phyloP scores from a whole-genome alignment of 2,329 filamentous ascomycete genomes.

The Cercospora brassicicola region DNA sequence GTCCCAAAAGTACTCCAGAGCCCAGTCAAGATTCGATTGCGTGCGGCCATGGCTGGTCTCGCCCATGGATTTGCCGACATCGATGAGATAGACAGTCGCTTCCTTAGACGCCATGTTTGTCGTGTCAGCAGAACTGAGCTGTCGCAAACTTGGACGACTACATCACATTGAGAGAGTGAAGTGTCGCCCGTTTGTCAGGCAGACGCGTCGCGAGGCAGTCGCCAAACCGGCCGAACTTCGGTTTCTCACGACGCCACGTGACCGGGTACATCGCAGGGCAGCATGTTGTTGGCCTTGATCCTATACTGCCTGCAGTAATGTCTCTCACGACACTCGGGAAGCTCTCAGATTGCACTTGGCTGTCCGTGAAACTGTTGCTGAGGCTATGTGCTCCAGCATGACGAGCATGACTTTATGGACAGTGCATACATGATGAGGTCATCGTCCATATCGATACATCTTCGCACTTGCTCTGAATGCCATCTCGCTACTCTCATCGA shows the following conservation, averaged over 20 bases:
- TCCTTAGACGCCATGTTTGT: constrained; percentile 82
- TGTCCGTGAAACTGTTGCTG: background rate
- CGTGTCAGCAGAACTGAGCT: background rate
- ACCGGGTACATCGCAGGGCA: background rate
- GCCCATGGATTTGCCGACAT: constrained; percentile 83
- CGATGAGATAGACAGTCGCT: constrained; percentile 86
- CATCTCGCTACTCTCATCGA: background rate
- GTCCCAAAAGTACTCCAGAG: constrained; percentile 92
- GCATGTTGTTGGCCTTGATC: background rate
- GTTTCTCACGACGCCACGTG: background rate
- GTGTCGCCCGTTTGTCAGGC: background rate
- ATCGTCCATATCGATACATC: background rate
- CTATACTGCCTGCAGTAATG: background rate
- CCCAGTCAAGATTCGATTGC: constrained; percentile 83
- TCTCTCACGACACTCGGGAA: background rate
- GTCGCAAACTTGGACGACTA: background rate
- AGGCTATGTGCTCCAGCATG: background rate
- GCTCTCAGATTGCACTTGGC: background rate
- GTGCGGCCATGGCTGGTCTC: constrained; percentile 67
- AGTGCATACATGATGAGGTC: background rate
- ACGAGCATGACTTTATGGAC: background rate
- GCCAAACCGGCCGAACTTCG: background rate
- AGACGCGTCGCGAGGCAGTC: constrained; percentile 6
- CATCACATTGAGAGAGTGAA: constrained; percentile 3
- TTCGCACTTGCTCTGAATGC: background rate